Base-by-base conservation (phyloP, 202 grass and related monocot genomes). In the Carex sylvatica region DNA sequence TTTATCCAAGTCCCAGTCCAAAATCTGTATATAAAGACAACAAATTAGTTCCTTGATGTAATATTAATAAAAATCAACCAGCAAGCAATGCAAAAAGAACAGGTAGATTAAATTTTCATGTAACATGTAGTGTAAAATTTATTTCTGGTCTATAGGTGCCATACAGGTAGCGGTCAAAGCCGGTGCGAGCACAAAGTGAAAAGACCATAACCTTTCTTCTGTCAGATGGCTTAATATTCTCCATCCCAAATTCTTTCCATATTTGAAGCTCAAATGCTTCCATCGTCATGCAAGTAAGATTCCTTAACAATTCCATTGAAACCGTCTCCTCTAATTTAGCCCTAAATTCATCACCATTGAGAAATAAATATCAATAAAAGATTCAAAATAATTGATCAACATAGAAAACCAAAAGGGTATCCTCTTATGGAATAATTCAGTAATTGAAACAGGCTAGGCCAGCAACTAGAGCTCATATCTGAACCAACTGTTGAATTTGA, bases 281-380 rank as follows among this genome's bases (percentile, higher is more conserved):
- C 89, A 93, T 92, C 19, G 73, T 35, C 5, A 87, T 53, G 40
- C 30, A 79, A 16, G 91, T 65, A 23, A 97, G 67, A 55, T 23
- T 11, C 18, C 74, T 68, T 82, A 89, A 84, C 69, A 92, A 93
- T n/a, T 86, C 80, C 58, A 85, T 75, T 15, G 81, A 52, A 6
- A 93, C 18, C 22, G 74, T 84, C 11, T 89, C 85, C 86, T 97
- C 91, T 67, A 92, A 58, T 64, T 90, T 93, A 9, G 88, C 61
- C 85, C 94, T 97, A 46, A 14, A 19, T 51, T 49, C 33, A 67
- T 46, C 79, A 54, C 24, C 24, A 55, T 56, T 55, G 33, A 14
- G 14, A 75, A 75, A 75, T 56, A 55, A 53, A 26, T 31, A 75
- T 54, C 24, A 75, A 55, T 14, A 47, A 58, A 85, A 67, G 20